Evolutionary conservation across 2,329 filamentous ascomycete species (phyloP), one percentile per base, ranked within the genome.

Genomic region (Incumbomyces lentus): DNA sequence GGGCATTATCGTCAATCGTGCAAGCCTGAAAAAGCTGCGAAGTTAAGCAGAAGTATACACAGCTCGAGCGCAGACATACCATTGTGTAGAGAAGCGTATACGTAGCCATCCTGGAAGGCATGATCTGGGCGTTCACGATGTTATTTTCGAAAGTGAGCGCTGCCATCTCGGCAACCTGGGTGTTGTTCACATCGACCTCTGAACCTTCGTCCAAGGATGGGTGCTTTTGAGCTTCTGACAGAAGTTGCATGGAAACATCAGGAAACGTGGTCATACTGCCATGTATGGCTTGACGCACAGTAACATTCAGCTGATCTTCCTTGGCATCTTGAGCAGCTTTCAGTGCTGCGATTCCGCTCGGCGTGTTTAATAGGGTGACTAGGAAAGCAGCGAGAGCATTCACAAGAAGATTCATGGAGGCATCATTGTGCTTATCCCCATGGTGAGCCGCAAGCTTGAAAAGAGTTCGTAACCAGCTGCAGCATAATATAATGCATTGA

Each of bases 61-160:
- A 38, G 8, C 14, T 14, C 18, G 11, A 10, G 19, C 35, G 1
- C 6, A 40, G 2, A 48, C 78, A 54, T 69, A 92, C 84, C 61
- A 84, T 75, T 46, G 87, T 80, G 60, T 88, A 92, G 7, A 95
- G 69, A 61, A 90, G 92, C 6, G 94, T 73, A 60, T 92, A 95
- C 46, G 95, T 71, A 4, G 85, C 88, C 43, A 86, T 84, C 62
- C 87, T 77, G 2, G 87, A 86, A 54, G 86, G 87, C 40, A 82
- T 71, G 26, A 79, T 70, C 2, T 84, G 83, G 8, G 89, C 66
- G 41, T 93, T 85, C 19, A 76, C 68, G 8, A 81, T 66, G 14
- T 61, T 67, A 12, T 69, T 64, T 51, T 76, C 71, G 32, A 77
- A 70, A 44, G 76, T 71, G n/a, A 76, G 60, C 14, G 67, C 64